phyloP scores from a whole-genome alignment of 352 stramenopile species.

The Pythium angustatum region DNA sequence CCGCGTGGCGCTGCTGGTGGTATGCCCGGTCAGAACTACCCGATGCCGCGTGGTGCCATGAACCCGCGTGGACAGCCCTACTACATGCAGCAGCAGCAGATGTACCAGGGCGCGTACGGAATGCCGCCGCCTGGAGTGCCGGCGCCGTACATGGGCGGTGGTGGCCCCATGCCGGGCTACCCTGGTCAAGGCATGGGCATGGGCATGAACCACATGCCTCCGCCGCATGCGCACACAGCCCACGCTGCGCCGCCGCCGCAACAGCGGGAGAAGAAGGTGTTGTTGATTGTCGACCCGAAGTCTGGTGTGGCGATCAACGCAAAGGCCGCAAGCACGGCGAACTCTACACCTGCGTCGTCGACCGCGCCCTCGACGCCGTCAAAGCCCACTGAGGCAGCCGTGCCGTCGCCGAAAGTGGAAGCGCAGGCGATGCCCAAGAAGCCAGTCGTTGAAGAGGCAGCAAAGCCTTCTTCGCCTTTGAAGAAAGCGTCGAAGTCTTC shows the following conservation, averaged over 20 bases:
- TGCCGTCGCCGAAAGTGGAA: constrained; percentile 7
- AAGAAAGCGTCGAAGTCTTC: constrained; percentile 24
- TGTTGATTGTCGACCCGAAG: constrained; percentile 37
- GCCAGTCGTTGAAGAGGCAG: constrained; percentile 2
- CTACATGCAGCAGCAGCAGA: constrained; percentile 28
- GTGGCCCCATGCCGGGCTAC: constrained; percentile 19
- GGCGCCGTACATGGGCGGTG: constrained; percentile 28
- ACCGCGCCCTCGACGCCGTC: constrained; percentile 20
- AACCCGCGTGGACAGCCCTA: constrained; percentile 28
- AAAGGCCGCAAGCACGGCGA: constrained; percentile 5
- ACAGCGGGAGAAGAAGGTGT: constrained; percentile 39
- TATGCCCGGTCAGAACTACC: constrained; percentile 21
- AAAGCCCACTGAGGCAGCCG: constrained; percentile 7
- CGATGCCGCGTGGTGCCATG: constrained; percentile 22
- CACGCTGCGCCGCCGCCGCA: constrained; percentile 22
- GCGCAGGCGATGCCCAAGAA: constrained; percentile 7
- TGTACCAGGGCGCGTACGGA: constrained; percentile 26
- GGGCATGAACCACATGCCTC: constrained; percentile 29
- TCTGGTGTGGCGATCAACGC: constrained; percentile 25
- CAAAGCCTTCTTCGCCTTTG: constrained; percentile 15
- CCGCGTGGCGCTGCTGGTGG: constrained; percentile 17
- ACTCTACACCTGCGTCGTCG: constrained; percentile 5
- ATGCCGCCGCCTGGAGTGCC: constrained; percentile 20
- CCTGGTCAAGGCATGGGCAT: constrained; percentile 25
- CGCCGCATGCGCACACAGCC: constrained; percentile 19